Evolutionary conservation across 305 asterid genomes (phyloP).

Genomic region (Fraxinus velutina): DNA sequence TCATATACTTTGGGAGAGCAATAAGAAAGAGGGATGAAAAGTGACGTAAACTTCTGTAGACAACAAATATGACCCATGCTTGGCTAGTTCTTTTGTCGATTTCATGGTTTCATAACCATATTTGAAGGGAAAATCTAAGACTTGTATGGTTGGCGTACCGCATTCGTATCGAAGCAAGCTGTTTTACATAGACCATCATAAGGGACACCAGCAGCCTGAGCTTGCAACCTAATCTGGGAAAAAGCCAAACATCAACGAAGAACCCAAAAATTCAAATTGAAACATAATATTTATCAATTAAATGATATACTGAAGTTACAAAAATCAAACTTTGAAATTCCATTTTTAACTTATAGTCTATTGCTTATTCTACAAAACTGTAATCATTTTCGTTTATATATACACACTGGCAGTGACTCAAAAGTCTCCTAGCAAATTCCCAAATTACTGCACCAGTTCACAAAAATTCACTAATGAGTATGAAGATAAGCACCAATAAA

Average conservation of each 20-base stretch:
- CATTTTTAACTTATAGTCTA: not conserved
- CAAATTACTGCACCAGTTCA: not conserved
- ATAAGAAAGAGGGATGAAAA: not conserved
- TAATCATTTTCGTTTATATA: not conserved
- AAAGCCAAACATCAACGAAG: conserved; percentile 21
- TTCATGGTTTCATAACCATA: conserved; percentile 5
- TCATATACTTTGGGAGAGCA: not conserved
- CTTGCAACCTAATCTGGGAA: conserved; percentile 87
- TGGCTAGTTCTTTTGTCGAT: not conserved
- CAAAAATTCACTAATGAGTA: not conserved
- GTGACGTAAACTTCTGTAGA: not conserved
- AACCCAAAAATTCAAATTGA: not conserved
- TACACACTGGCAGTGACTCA: not conserved
- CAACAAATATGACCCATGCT: conserved; percentile 1
- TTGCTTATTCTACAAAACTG: not conserved
- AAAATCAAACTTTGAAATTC: not conserved
- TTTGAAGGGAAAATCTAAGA: not conserved
- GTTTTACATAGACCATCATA: conserved; percentile 36
- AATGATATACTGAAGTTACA: not conserved
- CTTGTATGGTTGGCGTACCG: conserved; percentile 31
- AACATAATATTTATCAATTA: not conserved
- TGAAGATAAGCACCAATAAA: not conserved
- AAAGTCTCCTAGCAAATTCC: not conserved
- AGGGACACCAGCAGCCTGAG: conserved; percentile 86
- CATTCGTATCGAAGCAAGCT: conserved; percentile 37